Base-by-base conservation (phyloP, 176 grass and related monocot genomes). In the Melocanna baccifera region DNA sequence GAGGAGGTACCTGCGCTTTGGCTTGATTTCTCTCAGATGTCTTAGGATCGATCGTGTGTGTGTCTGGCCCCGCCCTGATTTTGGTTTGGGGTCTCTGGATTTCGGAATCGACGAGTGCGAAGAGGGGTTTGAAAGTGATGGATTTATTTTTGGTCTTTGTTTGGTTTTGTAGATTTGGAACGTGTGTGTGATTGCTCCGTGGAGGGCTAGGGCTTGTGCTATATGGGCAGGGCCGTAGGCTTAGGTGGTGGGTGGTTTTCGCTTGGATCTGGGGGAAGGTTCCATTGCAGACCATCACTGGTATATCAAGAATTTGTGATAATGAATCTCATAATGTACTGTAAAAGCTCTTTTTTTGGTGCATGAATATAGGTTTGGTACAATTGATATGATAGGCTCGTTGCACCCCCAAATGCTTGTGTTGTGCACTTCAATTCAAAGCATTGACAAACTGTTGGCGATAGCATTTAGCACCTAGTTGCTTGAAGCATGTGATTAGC, bases 241-340 rank as follows among this genome's bases (percentile, higher is more conserved):
- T 78, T 64, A 39, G 32, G 66, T 55, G 65, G 2, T 72, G 37
- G 13, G 9, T 62, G 73, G 32, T 61, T 67, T 32, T 0, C 40
- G 51, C 61, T 50, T 87, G 84, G 80, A 90, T 90, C 84, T 87
- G 46, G 6, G 29, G 40, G 20, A 36, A 74, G 56, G 51, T 42
- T 37, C 4, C 9, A 20, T 41, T 69, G 0, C 25, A 42, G 13
- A 53, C 0, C 16, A 78, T 51, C 62, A 18, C 34, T 52, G 56
- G 28, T 75, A 71, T 45, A 32, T 30, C 34, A 20, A n/a, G 47
- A 55, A 81, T 65, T 64, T 1, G 8, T 53, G 22, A 57, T 69
- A 42, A 56, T 82, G 47, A 34, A 15, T 86, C 40, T 53, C 72
- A 29, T 39, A 6, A 10, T 26, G 5, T 12, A 48, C 11, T 67